Base-by-base conservation (phyloP, 805 yeast species). In the Kluyveromyces aestuarii region DNA sequence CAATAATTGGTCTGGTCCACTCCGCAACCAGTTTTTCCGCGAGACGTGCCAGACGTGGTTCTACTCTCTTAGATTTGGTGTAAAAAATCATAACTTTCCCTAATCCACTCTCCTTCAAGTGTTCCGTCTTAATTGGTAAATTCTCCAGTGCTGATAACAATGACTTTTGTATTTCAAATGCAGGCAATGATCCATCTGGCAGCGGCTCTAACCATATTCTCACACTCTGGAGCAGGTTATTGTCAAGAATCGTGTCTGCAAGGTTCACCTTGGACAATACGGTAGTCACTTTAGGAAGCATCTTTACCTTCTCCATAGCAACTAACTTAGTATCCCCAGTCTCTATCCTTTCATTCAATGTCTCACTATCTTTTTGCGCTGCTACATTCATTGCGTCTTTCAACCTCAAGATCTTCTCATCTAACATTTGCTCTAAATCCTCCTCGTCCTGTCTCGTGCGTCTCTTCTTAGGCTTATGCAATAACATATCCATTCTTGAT, bases 1-100 rank as follows among this genome's bases (percentile, higher is more conserved):
- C 96, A 76, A 93, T 87, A 53, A 93, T 88, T 41, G 99, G 99
- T 69, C 99, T 80, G 8, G 97, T 91, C 99, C 99, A 93, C 65
- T 89, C 95, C 25, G 96, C 96, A 55, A 93, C 84, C 52, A 93
- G 72, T 62, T 81, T 81, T 62, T 93, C 98, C 6, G 96, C 98
- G 38, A 83, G 75, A 63, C 95, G 82, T 65, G 91, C 89, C 62
- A 93, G 77, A 41, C 77, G 73, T 35, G 88, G 84, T 67, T 95
- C 97, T 14, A 95, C 95, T 60, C 91, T 79, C 62, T 84, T 85
- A 33, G 93, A 82, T 61, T 89, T 79, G 62, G 91, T 96, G 69
- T 93, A 93, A 62, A 90, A 93, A n/a, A 91, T 75, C 57, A 93
- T 78, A 25, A 93, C 87, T 67, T 90, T 88, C 17, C 98, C 99